Percentiles rank a stretch among this genome's conserved stretches.
Conservation (phyloP, 331 rosid species). For the Cucumis variabilis region DNA sequence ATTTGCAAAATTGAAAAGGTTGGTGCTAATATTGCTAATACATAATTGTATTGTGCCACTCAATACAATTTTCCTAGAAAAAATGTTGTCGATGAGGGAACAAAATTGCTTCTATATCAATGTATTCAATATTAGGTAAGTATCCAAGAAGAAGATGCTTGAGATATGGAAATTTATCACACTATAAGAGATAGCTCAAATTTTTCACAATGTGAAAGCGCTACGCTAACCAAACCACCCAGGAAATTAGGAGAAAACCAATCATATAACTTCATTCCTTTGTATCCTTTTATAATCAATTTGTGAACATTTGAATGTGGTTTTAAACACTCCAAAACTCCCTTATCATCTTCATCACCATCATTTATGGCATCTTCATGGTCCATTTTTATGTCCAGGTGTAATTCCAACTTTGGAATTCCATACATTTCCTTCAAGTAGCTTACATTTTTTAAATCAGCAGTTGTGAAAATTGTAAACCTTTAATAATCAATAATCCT, state of each 20-base stretch:
- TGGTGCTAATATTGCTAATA: too few relatives aligned
- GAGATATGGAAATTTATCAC: neutral
- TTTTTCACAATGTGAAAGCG: neutral
- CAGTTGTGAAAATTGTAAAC: neutral
- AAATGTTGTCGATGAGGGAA: too few relatives aligned
- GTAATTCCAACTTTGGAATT: neutral
- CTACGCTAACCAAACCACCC: neutral
- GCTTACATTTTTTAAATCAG: too few relatives aligned
- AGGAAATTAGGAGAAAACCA: neutral
- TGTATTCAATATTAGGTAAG: neutral
- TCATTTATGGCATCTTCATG: neutral
- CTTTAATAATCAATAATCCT: neutral
- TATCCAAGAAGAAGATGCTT: neutral
- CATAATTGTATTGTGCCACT: too few relatives aligned
- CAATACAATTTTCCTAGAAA: too few relatives aligned
- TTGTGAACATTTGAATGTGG: conserved; percentile 6
- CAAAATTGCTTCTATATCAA: neutral
- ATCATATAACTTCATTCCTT: neutral
- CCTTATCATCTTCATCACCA: neutral
- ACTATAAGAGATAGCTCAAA: neutral
- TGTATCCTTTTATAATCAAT: neutral
- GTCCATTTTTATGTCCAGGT: neutral
- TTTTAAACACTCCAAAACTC: neutral
- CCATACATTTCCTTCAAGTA: neutral
- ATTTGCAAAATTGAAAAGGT: too few relatives aligned